Evolutionary conservation across 371 early-diverging fungal species (phyloP).

Genomic region (Lichtheimia hyalospora): DNA sequence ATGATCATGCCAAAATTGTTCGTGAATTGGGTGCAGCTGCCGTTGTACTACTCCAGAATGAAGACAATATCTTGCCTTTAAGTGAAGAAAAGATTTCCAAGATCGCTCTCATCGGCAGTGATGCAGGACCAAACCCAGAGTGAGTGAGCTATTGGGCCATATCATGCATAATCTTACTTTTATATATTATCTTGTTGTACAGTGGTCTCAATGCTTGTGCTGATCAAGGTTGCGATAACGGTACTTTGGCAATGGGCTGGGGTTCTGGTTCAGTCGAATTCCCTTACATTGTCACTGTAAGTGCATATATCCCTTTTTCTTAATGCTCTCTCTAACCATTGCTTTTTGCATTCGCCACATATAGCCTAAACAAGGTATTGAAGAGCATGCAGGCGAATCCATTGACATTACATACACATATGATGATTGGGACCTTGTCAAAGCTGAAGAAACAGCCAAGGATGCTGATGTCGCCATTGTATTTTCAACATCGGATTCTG

Average conservation of each 20-base stretch:
- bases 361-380: conserved; percentile 40
- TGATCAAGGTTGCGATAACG: conserved; percentile 33
- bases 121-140: conserved; percentile 34
- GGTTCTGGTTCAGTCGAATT: conserved; percentile 61
- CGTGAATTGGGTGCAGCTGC: conserved; percentile 53
- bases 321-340: not conserved
- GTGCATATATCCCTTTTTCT: not conserved
- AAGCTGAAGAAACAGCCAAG: conserved; percentile 33
- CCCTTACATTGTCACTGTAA: conserved; percentile 55
- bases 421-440: conserved; percentile 28
- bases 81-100: conserved; percentile 14
- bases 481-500: conserved; percentile 57
- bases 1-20: conserved; percentile 37
- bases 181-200: not conserved
- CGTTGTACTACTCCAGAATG: conserved; percentile 50
- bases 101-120: conserved; percentile 54
- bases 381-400: conserved; percentile 25
- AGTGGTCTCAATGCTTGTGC: conserved; percentile 22
- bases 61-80: conserved; percentile 39
- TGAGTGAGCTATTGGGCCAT: conserved; percentile 10
- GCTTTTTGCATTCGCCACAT: too few relatives aligned
- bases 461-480: conserved; percentile 57
- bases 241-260: conserved; percentile 63
- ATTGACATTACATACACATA: conserved; percentile 23
- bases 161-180: not conserved